Conservation (phyloP, 1,284 basidiomycete species). For the Leccinum brunneo-olivaceum region DNA sequence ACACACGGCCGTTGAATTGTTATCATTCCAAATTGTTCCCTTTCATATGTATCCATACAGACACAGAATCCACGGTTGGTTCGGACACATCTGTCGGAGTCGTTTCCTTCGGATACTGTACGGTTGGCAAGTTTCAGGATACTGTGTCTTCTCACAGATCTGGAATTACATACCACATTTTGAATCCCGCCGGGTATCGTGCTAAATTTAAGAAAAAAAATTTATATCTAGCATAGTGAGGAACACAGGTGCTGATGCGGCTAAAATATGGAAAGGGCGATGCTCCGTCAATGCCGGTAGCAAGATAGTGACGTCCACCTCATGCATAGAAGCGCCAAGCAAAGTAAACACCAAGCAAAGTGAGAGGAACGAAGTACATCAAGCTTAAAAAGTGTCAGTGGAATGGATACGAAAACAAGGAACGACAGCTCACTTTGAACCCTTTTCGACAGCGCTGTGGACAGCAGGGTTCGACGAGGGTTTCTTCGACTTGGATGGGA, state of each 20-base stretch:
- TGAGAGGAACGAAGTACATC: slow-evolving; percentile 77
- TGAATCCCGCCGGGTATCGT: no score
- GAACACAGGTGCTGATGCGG: slow-evolving; percentile 7
- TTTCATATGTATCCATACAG: not conserved
- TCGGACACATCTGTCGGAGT: no score
- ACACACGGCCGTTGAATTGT: no score
- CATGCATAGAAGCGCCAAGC: slow-evolving; percentile 70
- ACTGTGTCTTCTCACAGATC: no score
- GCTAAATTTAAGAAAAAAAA: slow-evolving; percentile 2
- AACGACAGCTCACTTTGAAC: slow-evolving; percentile 55
- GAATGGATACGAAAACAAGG: not conserved
- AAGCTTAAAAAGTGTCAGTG: slow-evolving; percentile 35
- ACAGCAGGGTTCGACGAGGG: slow-evolving; percentile 34
- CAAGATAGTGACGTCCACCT: slow-evolving; percentile 9
- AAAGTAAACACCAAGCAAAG: slow-evolving; percentile 71
- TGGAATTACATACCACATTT: no score
- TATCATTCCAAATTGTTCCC: no score
- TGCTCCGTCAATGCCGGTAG: slow-evolving; percentile 1
- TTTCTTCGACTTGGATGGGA: slow-evolving; percentile 38
- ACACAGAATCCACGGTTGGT: not conserved
- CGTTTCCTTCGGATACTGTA: no score
- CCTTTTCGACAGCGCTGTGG: slow-evolving; percentile 50
- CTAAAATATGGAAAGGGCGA: slow-evolving; percentile 11
- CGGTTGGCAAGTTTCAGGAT: no score
- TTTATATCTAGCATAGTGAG: slow-evolving; percentile 21